Percentiles rank a stretch among this genome's conserved stretches.
These are phyloP conservation scores for Trametopsis cervina DNA, from an alignment of 768 basidiomycete genomes.

Conservation along the genomic window DNA sequence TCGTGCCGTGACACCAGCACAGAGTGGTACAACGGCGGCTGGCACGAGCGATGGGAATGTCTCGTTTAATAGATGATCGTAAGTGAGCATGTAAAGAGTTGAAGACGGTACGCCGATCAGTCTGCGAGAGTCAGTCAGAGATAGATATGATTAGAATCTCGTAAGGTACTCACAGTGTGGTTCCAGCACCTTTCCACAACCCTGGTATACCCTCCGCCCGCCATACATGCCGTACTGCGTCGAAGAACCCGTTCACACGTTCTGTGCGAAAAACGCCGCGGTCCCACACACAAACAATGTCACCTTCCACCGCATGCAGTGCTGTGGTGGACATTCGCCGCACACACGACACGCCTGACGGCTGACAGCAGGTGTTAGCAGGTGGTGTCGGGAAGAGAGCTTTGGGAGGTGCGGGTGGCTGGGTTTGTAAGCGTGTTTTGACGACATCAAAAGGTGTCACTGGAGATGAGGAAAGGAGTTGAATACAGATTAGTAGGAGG, in stretches of 20 bases:
- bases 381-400: constrained; percentile 48
- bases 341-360: constrained; percentile 48
- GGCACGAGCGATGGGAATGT: constrained; percentile 56
- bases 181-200: constrained; percentile 94
- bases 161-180: constrained; percentile 61
- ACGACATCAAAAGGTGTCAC: constrained; percentile 99
- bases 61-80: constrained; percentile 75
- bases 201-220: constrained; percentile 77
- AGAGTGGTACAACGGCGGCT: constrained; percentile 56
- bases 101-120: constrained; percentile 89
- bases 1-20: constrained; percentile 79
- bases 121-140: constrained; percentile 32
- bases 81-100: constrained; percentile 92
- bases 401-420: constrained; percentile 40
- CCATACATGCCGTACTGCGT: constrained; percentile 76
- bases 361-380: constrained; percentile 64
- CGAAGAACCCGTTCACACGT: constrained; percentile 78
- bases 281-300: constrained; percentile 78
- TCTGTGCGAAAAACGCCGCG: constrained; percentile 62
- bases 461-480: constrained; percentile 27
- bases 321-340: constrained; percentile 74
- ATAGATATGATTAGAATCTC: constrained; percentile 4
- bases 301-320: constrained; percentile 40
- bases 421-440: constrained; percentile 94
- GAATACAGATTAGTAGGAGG: constrained; percentile 1